These are phyloP conservation scores for Bidens hawaiensis DNA, from an alignment of 140 eudicot species.

Conservation along the genomic window DNA sequence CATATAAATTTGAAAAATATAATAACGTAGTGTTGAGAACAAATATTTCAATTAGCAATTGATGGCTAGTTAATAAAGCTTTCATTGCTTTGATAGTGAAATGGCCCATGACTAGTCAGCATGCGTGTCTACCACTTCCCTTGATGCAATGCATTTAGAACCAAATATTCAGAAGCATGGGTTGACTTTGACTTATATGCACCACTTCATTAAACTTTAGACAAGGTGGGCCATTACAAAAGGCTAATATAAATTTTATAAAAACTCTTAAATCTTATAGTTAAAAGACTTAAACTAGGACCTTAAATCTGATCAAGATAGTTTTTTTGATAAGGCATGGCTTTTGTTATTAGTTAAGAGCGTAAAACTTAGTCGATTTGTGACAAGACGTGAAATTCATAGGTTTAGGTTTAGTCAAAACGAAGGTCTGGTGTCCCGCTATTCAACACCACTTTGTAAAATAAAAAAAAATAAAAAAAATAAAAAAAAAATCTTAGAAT, in stretches of 20 bases:
- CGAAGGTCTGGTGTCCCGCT: no score
- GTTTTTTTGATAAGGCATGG: not conserved
- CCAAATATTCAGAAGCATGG: conserved; percentile 20
- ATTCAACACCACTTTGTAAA: no score
- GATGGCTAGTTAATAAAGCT: conserved; percentile 20
- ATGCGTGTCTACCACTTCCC: conserved; percentile 1
- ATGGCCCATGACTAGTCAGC: conserved; percentile 25
- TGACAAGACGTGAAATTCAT: no score
- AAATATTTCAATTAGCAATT: conserved; percentile 15
- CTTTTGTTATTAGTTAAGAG: not conserved
- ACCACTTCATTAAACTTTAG: not conserved
- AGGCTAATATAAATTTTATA: not conserved
- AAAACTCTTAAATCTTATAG: not conserved
- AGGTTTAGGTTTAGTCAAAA: not conserved
- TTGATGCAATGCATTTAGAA: conserved; percentile 17
- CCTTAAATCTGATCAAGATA: not conserved
- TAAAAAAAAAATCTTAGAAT: not conserved
- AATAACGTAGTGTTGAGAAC: conserved; percentile 2
- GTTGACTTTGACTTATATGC: conserved; percentile 22
- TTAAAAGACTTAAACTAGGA: not conserved
- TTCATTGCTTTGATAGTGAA: not conserved
- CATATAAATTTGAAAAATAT: conserved; percentile 3
- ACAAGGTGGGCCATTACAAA: conserved; percentile 2
- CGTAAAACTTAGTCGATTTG: not conserved
- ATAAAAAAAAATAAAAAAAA: no score